A percentile compares a stretch with the other conserved stretches of the same genome.
Conservation (phyloP, 768 basidiomycete species). For the Stropharia rugosoannulata region DNA sequence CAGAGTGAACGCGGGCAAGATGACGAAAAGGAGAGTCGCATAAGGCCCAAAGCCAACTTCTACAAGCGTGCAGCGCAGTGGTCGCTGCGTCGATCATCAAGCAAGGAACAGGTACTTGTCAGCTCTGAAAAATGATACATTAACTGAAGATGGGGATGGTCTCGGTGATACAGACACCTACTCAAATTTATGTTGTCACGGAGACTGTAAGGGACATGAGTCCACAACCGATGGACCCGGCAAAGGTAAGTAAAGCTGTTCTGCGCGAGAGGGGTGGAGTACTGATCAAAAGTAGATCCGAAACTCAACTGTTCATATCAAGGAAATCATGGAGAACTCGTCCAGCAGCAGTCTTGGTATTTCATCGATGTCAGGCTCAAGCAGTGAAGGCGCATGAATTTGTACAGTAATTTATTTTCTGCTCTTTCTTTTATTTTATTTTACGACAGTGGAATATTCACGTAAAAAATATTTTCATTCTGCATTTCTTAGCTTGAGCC, state of each 20-base stretch:
- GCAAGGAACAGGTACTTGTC: too few relatives aligned
- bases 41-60: too few relatives aligned
- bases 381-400: neutral
- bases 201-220: conserved; percentile 27
- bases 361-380: neutral
- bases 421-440: too few relatives aligned
- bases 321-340: conserved; percentile 9
- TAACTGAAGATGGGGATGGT: too few relatives aligned
- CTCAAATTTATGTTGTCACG: conserved; percentile 28
- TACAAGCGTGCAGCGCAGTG: too few relatives aligned
- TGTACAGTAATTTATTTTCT: too few relatives aligned
- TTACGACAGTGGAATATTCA: too few relatives aligned
- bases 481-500: too few relatives aligned
- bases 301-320: conserved; percentile 9
- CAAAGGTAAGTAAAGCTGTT: conserved; percentile 2
- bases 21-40: neutral
- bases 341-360: neutral
- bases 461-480: too few relatives aligned
- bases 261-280: neutral
- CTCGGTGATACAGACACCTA: conserved; percentile 14
- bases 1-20: neutral
- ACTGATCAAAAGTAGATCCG: conserved; percentile 1
- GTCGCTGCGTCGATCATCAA: too few relatives aligned
- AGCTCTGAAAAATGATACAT: too few relatives aligned
- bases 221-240: conserved; percentile 13